Evolutionary conservation across 1,284 basidiomycete genomes (phyloP).

Genomic region (Gymnopus androsaceus): DNA sequence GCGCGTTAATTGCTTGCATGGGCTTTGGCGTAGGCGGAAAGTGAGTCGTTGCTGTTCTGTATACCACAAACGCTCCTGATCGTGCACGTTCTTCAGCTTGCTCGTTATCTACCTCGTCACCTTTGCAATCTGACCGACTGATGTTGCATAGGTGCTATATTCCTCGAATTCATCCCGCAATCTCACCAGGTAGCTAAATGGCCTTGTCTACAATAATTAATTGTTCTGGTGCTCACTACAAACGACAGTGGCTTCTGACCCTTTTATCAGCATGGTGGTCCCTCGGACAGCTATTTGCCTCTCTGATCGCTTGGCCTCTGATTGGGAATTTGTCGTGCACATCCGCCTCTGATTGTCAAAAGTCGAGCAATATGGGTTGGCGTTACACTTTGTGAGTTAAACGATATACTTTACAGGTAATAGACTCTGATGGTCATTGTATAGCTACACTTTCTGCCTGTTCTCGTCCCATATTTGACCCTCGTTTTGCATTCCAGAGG

Average conservation of each 20-base stretch:
- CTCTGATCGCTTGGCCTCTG: slow-evolving; percentile 51
- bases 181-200: slow-evolving; percentile 42
- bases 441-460: neutral
- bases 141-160: slow-evolving; percentile 47
- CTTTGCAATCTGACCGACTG: neutral
- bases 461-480: neutral
- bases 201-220: neutral
- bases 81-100: slow-evolving; percentile 31
- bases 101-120: slow-evolving; percentile 22
- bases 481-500: slow-evolving; percentile 39
- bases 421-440: neutral
- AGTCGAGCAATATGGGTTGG: slow-evolving; percentile 59
- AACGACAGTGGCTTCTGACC: slow-evolving; percentile 58
- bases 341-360: slow-evolving; percentile 40
- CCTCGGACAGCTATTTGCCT: slow-evolving; percentile 57
- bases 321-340: slow-evolving; percentile 52
- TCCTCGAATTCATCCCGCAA: slow-evolving; percentile 56
- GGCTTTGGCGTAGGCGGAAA: slow-evolving; percentile 64
- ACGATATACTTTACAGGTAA: neutral
- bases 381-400: slow-evolving; percentile 55
- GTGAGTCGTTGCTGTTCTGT: slow-evolving; percentile 29
- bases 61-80: neutral
- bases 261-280: slow-evolving; percentile 69
- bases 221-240: too few species aligned
- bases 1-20: slow-evolving; percentile 50